These are phyloP conservation scores for Dryadomyces quercivorus DNA, from an alignment of 2,329 filamentous ascomycete species.

Conservation along the genomic window DNA sequence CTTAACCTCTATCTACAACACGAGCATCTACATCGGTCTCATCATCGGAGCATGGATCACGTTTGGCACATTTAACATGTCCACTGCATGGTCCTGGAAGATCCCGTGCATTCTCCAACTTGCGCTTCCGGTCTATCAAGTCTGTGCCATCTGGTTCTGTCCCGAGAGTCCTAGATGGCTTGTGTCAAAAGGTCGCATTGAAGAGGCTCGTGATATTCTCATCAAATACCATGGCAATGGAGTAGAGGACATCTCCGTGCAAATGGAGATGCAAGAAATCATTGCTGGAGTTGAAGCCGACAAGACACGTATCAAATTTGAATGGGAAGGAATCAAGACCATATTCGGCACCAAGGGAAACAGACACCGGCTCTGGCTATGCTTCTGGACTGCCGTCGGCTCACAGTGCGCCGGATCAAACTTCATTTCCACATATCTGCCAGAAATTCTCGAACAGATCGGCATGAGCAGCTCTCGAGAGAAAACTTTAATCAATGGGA, in stretches of 20 bases:
- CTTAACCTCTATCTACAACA: slow-evolving; percentile 14
- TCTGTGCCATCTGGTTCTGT: slow-evolving; percentile 6
- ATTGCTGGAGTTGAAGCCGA: slow-evolving; percentile 1
- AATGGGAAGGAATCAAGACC: background rate
- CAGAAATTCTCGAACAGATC: background rate
- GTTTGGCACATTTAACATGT: slow-evolving; percentile 6
- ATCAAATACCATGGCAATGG: slow-evolving; percentile 1
- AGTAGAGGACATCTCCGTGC: background rate
- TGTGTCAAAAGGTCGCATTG: slow-evolving; percentile 8
- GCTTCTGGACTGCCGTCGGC: slow-evolving; percentile 3
- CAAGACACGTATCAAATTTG: slow-evolving; percentile 1
- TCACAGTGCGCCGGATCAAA: slow-evolving; percentile 1
- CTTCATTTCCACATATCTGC: background rate
- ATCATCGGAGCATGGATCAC: slow-evolving; percentile 11
- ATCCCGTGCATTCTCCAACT: slow-evolving; percentile 7
- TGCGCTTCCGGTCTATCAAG: slow-evolving; percentile 3
- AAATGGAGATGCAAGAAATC: slow-evolving; percentile 2
- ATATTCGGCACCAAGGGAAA: slow-evolving; percentile 5
- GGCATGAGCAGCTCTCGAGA: background rate
- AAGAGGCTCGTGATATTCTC: slow-evolving; percentile 3
- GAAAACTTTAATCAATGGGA: background rate
- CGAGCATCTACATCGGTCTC: background rate
- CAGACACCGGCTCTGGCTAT: slow-evolving; percentile 6
- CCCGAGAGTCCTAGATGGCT: slow-evolving; percentile 16
- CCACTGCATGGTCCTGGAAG: slow-evolving; percentile 4